Evolutionary conservation across 345 rosid genomes (phyloP).

Genomic region (Heritiera littoralis): DNA sequence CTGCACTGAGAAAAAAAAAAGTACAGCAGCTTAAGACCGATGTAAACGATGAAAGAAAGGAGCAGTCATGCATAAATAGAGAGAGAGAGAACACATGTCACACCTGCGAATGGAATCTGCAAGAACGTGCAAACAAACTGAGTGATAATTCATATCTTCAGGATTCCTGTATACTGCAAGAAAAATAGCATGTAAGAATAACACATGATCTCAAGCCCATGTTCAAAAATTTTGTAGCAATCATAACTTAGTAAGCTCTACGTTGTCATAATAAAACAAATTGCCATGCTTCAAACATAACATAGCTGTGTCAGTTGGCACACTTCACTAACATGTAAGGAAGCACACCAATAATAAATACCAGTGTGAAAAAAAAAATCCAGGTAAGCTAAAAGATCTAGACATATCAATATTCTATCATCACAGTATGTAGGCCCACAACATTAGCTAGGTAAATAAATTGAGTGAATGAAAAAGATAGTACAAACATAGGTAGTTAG

Average conservation of each 20-base stretch:
- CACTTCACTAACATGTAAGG: neutral
- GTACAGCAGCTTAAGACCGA: constrained; percentile 37
- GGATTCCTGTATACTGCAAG: constrained; percentile 85
- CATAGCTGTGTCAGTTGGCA: neutral
- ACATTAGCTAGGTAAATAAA: neutral
- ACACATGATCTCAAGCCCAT: constrained; percentile 7
- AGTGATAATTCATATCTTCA: constrained; percentile 97
- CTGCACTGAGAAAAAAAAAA: constrained; percentile 79
- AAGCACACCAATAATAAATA: neutral
- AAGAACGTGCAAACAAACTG: constrained; percentile 90
- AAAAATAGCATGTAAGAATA: constrained; percentile 17
- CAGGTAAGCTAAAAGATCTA: neutral
- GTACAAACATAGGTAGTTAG: neutral
- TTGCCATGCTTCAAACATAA: neutral
- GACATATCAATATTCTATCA: neutral
- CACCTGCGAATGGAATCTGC: constrained; percentile 97
- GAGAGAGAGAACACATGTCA: constrained; percentile 16
- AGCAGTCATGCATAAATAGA: neutral
- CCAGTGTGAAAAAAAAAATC: neutral
- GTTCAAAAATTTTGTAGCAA: neutral
- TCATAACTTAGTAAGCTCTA: neutral
- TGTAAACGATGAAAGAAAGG: constrained; percentile 7
- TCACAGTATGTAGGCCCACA: neutral
- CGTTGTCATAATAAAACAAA: neutral
- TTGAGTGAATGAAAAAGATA: neutral